Evolutionary conservation across 2,329 filamentous ascomycete species (phyloP), one percentile per base, ranked within the genome.

Genomic region (Trichoderma gracile): DNA sequence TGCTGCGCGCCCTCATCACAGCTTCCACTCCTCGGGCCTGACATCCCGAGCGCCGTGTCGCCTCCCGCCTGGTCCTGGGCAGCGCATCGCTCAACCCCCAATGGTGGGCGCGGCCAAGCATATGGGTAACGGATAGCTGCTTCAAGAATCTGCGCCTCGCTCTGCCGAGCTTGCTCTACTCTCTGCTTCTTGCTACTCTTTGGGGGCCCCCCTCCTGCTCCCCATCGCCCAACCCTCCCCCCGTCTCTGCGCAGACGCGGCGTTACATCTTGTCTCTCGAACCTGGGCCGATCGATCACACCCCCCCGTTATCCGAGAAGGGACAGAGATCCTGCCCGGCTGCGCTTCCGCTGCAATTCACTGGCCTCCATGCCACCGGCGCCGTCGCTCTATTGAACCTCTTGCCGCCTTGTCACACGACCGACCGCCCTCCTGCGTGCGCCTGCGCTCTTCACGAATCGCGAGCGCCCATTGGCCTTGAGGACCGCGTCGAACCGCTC

Each of bases 1-100:
- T 73, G 73, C 67, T 75, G 73, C 71, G 70, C 72, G 66, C 75
- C 73, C 68, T 68, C 67, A 55, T 61, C 60, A 66, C 64, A 57
- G 60, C 63, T 38, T 61, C 50, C 63, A 49, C 59, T 54, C 58
- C 60, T 49, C 62, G 33, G 57, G 58, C 53, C 43, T 63, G 66
- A 67, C 57, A 55, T 60, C 59, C 56, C 40, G 49, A 56, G 55
- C 60, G 57, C 66, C 64, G 65, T 58, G 52, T 45, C 54, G 63
- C 40, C 54, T 64, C 38, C 53, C 27, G 46, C 45, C 15, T 63
- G 54, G 23, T 33, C 42, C 25, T 63, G 54, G 23, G 10, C 66
- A 65, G 54, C 62, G 55, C 64, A 43, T 66, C 33, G 42, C 23
- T 53, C 60, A 56, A 50, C 60, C 38, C 49, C 62, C 61, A 60